Evolutionary conservation across 2,329 filamentous ascomycete species (phyloP), one percentile per base, ranked within the genome.

Genomic region (Exophiala alcalophila): DNA sequence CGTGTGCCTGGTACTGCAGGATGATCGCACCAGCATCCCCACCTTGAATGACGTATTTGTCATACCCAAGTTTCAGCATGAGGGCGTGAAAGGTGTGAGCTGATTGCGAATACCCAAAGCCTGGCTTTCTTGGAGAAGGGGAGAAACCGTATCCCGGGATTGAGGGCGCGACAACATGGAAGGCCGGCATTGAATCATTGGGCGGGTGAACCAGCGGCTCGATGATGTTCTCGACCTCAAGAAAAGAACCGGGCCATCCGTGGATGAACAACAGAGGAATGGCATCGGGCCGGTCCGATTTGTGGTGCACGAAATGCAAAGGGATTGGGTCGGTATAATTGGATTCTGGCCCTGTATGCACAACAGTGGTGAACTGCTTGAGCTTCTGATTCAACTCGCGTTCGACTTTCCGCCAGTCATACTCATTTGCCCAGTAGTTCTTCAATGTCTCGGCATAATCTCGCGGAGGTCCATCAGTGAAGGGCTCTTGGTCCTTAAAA

Each of bases 221-320:
- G 10, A 65, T 52, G 11, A 65, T 49, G 11, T 54, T 53, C 4
- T 49, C 27, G 24, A 62, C 61, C 41, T 65, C 64, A 8, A 62
- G 44, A 36, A 66, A 63, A 6, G 53, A 59, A 8, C 63, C 62
- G 3, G 63, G 63, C 63, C 62, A 65, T 33, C 62, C 62, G 40
- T 65, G 63, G 12, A 55, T 55, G 44, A 63, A 63, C 2, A 62
- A 55, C 11, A 65, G 56, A 2, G 63, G 63, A 8, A 62, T 57
- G 4, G 65, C 64, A 31, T 64, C 59, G 9, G 36, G 10, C 4
- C 32, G 37, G 15, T 29, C 7, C 11, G 51, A 54, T 14, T 20
- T 37, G 8, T 47, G 35, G 24, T 59, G 57, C 12, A 51, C 50
- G 30, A 52, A 58, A 35, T 60, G 57, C 5, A 60, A 21, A 15